Percentiles rank a stretch among this genome's conserved stretches.
These are phyloP conservation scores for Backusella tarrabulga DNA, from an alignment of 192 early-diverging fungal genomes.

Conservation along the genomic window DNA sequence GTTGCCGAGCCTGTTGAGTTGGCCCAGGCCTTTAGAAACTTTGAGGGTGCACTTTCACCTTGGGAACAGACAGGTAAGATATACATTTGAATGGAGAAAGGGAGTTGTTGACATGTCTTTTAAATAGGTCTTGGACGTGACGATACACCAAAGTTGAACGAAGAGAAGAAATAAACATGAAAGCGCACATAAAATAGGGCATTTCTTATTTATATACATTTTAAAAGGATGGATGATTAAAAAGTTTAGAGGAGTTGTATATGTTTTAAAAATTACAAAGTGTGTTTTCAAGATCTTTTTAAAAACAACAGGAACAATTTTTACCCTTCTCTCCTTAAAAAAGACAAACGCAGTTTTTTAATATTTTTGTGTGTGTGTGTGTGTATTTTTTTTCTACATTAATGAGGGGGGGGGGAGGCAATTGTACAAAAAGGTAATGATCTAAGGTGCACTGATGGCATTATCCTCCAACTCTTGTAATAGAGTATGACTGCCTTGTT, in stretches of 20 bases:
- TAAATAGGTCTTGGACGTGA: constrained; percentile 14
- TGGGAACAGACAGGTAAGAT: constrained; percentile 84
- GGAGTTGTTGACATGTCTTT: constrained; percentile 80
- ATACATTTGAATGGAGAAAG: constrained; percentile 38
- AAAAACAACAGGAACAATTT: no score
- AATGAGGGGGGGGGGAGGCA: not conserved
- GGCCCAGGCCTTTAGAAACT: constrained; percentile 93
- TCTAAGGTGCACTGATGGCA: constrained; percentile 5
- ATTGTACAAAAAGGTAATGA: not conserved
- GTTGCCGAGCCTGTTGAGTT: constrained; percentile 95
- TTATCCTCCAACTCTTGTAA: constrained; percentile 11
- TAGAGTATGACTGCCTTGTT: not conserved
- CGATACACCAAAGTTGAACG: not conserved
- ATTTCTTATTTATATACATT: not conserved
- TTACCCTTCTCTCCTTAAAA: no score
- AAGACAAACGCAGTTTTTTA: no score
- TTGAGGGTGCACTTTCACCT: constrained; percentile 88
- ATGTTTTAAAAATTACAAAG: not conserved
- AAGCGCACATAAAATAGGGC: not conserved
- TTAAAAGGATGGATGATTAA: not conserved
- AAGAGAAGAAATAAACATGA: not conserved
- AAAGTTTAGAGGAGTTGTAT: no score
- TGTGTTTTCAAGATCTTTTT: not conserved
- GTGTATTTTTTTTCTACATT: no score
- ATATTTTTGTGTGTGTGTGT: no score